Conservation (phyloP, 176 grass and related monocot species). For the Alopecurus myosuroides region DNA sequence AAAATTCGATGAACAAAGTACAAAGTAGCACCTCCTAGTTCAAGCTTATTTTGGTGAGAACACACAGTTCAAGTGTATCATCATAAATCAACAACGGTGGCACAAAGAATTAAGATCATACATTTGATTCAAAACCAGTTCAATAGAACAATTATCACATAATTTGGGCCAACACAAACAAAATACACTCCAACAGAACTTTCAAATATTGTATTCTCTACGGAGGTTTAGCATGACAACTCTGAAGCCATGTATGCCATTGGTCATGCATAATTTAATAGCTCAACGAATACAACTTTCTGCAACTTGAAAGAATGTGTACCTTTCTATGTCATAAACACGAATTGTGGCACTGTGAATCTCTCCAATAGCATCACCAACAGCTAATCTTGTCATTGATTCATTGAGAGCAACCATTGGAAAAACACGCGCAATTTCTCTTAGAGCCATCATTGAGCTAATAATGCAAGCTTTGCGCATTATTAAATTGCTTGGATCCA, state of each 20-base stretch:
- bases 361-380: slow-evolving; percentile 97
- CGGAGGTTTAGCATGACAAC: not conserved
- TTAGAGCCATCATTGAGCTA: slow-evolving; percentile 85
- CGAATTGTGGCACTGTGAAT: slow-evolving; percentile 68
- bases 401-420: slow-evolving; percentile 93
- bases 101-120: slow-evolving; percentile 4
- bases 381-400: slow-evolving; percentile 62
- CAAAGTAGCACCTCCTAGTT: not conserved
- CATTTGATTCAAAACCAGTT: not conserved
- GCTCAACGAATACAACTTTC: slow-evolving; percentile 1
- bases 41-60: not conserved
- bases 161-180: not conserved
- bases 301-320: not conserved
- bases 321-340: slow-evolving; percentile 99
- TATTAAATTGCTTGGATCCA: slow-evolving; percentile 98
- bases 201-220: not conserved
- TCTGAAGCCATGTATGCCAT: not conserved
- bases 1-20: slow-evolving; percentile 17
- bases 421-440: slow-evolving; percentile 96
- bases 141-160: not conserved
- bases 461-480: slow-evolving; percentile 91
- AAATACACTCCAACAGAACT: not conserved
- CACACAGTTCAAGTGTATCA: not conserved
- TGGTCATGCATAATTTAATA: not conserved
- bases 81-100: not conserved